Evolutionary conservation across 306 rosid genomes (phyloP), one percentile per base, ranked within the genome.

Genomic region (Trifolium dubium): DNA sequence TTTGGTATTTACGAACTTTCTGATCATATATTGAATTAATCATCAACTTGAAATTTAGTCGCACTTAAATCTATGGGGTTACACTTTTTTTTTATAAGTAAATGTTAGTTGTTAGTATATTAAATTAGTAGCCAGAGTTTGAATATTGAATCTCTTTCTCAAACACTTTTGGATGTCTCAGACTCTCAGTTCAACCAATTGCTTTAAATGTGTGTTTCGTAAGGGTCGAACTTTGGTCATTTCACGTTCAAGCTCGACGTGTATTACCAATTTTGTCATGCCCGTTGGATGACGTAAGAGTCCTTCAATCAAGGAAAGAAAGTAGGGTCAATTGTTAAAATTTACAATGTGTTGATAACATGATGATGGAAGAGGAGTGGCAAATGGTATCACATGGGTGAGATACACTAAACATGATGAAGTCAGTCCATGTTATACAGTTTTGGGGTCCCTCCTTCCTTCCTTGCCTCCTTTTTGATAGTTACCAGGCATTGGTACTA

Each of bases 381-480:
- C 6, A 82, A 68, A 56, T 79, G 80, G 35, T 61, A 76, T 84
- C 92, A 89, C 90, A 83, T 89, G 93, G 93, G 81, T 73, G 81
- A 71, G 77, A 72, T 77, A 71, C 56, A 68, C 55, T 64, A 77
- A 0, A 14, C 23, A 32, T 39, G 79, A 64, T 81, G 87, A 86
- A 75, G 74, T 77, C 78, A 86, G 73, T 77, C 81, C 85, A 84
- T 85, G 90, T 81, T 86, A 65, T 41, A 44, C 69, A 41, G 78
- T 47, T 64, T 67, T 61, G 80, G 71, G 86, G 85, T 69, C 75
- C 86, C 80, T 82, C 55, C 68, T 50, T 49, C 55, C 68, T 50
- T 49, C 47, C 68, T 39, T 35, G 59, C 68, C 54, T 58, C 69
- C 76, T 69, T 69, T 66, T 63, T 78, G 84, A 83, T 67, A 79